Evolutionary conservation across 1,284 basidiomycete species (phyloP).

Genomic region (Moniliophthora roreri): DNA sequence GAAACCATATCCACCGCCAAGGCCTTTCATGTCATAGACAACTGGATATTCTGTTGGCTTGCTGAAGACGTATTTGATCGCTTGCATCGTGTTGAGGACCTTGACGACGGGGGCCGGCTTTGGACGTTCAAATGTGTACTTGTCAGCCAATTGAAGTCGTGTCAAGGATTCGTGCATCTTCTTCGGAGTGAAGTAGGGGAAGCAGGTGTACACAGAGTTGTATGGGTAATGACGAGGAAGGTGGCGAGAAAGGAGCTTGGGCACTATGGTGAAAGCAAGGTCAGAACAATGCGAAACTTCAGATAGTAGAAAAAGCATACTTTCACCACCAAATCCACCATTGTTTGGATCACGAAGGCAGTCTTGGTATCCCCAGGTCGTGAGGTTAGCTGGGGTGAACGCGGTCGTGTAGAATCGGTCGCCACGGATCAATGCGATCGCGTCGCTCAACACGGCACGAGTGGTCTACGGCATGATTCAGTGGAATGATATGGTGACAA

Average conservation of each 20-base stretch:
- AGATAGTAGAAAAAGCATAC: conserved; percentile 20
- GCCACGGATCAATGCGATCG: conserved; percentile 50
- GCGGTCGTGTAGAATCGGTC: conserved; percentile 51
- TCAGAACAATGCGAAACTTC: neutral
- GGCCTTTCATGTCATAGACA: conserved; percentile 30
- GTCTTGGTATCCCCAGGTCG: conserved; percentile 49
- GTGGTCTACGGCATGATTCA: conserved; percentile 27
- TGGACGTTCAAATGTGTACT: conserved; percentile 45
- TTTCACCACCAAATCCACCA: conserved; percentile 33
- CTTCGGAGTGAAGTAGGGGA: conserved; percentile 55
- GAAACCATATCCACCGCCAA: conserved; percentile 29
- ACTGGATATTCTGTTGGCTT: conserved; percentile 38
- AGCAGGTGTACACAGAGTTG: conserved; percentile 41
- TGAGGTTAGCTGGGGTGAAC: conserved; percentile 49
- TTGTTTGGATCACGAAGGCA: conserved; percentile 38
- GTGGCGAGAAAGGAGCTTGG: conserved; percentile 45
- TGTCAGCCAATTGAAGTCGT: conserved; percentile 35
- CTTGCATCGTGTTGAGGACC: conserved; percentile 41
- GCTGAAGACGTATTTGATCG: conserved; percentile 41
- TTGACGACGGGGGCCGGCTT: conserved; percentile 28
- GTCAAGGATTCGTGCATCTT: conserved; percentile 43
- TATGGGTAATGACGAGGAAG: conserved; percentile 47
- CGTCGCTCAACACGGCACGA: conserved; percentile 48
- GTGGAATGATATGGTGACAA: neutral
- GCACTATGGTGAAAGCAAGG: conserved; percentile 27